phyloP scores from a whole-genome alignment of 148 eudicot genomes.

The Polygonum aviculare region DNA sequence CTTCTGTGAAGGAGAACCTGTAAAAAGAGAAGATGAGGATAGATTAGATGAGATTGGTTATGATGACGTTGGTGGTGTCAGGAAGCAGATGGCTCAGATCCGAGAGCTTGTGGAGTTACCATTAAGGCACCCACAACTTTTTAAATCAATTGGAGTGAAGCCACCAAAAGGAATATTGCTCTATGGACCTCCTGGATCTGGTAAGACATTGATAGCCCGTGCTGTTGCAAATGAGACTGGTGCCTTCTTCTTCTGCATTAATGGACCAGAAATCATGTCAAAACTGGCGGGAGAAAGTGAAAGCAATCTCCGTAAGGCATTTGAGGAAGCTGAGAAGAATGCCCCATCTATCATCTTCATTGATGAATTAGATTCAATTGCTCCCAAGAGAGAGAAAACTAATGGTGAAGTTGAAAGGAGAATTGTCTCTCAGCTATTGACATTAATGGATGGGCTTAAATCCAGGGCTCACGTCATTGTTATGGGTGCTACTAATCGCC shows the following conservation, averaged over 20 bases:
- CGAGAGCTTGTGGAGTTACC: conserved; percentile 78
- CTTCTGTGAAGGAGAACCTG: conserved; percentile 79
- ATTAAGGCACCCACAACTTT: conserved; percentile 72
- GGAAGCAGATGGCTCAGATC: conserved; percentile 89
- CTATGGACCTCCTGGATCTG: conserved; percentile 87
- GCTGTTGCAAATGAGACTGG: conserved; percentile 94
- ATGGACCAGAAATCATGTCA: conserved; percentile 91
- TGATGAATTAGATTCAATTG: conserved; percentile 91
- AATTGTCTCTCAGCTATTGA: conserved; percentile 81
- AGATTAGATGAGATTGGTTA: conserved; percentile 76
- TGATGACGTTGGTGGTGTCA: conserved; percentile 87
- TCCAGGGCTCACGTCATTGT: conserved; percentile 86
- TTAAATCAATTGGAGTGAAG: conserved; percentile 79
- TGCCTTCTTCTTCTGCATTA: conserved; percentile 83
- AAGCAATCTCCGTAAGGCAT: conserved; percentile 88
- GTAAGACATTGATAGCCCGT: conserved; percentile 74
- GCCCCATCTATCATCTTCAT: conserved; percentile 87
- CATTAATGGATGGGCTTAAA: conserved; percentile 88
- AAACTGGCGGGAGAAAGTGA: conserved; percentile 91
- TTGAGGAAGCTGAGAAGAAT: conserved; percentile 89
- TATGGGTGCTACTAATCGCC: conserved; percentile 84
- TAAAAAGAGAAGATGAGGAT: conserved; percentile 71
- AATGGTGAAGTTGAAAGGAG: conserved; percentile 92
- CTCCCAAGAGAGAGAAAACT: conserved; percentile 85
- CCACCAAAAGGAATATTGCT: conserved; percentile 84